Base-by-base conservation (phyloP, 2,329 filamentous ascomycete genomes). In the Huntiella abstrusa region DNA sequence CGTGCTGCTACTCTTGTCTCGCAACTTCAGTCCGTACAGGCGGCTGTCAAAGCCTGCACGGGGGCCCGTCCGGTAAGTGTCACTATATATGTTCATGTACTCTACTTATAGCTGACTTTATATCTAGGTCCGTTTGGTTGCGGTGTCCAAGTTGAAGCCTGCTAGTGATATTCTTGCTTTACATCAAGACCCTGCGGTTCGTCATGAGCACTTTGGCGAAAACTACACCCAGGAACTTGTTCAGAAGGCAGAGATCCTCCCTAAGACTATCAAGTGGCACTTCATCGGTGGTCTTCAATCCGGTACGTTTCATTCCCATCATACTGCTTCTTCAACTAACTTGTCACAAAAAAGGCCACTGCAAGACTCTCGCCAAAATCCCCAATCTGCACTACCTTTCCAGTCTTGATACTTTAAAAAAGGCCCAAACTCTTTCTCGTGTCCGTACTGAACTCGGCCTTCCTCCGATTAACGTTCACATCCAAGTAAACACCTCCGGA, bases 61-160 rank as follows among this genome's bases (percentile, higher is more conserved):
- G 64, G 64, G 15, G 69, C 69, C 48, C 65, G 70, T 51, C 65
- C 69, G 55, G 74, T 77, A 62, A 60, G 71, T 62, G 22, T 43
- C 46, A 5, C 32, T 22, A 12, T 7, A 13, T 13, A 12, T 17
- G 4, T 17, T 11, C 17, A 15, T 12, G 4, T 22, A 12, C 13
- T 11, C 17, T 7, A n/a, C 37, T 43, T 46, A 45, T 33, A 33
- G 34, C 6, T 13, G 17, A 46, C 16, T 28, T 19, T 17, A 43
- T 54, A 84, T 16, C 42, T 54, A 84, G 78, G 73, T 88, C 52
- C 80, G 91, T 41, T 72, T 98, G 35, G 86, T 98, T 37, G 88
- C 91, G 22, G 91, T 98, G 43, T 95, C 87, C 36, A 98, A 98
- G 63, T 71, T 95, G 53, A 96, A 98, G 64, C 88, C 91, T 11